Base-by-base conservation (phyloP, 352 stramenopile species). In the Globisporangium lucens region DNA sequence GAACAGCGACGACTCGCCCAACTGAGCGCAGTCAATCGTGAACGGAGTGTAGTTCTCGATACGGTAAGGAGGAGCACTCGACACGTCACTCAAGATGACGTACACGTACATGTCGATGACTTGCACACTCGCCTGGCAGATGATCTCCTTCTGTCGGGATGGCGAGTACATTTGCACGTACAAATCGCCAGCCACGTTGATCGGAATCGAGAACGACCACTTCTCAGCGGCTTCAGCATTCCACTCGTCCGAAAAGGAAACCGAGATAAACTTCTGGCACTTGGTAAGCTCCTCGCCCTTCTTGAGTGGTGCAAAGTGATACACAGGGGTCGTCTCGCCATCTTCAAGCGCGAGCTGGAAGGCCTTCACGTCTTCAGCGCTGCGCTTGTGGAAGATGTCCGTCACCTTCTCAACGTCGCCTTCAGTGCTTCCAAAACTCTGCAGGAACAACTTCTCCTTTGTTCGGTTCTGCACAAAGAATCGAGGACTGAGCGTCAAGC, bases 81-180 rank as follows among this genome's bases (percentile, higher is more conserved):
- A 96, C 12, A 90, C 83, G 67, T 96, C 88, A 27, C 76, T 94
- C 56, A 96, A 67, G 59, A 94, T 87, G 13, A 96, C 86, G 67
- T 94, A 96, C 20, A 96, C 80, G 62, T 96, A 93, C 82, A 92
- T 92, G 43, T 93, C 88, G n/a, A 96, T 82, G 29, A 96, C 82
- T 63, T 96, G 88, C 22, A 96, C 84, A 59, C 86, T 94, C 43
- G 83, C 88, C 61, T 94, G 77, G 55, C 87, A 94, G 57, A 96
- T 94, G 47, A 94, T 77, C 51, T 83, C 76, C 38, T 85, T 85
- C 68, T 96, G 75, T 41, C 85, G 82, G 13, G 76, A 77, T 22
- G 85, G 83, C 17, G 83, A 93, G 65, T 94, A 92, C 41, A 94
- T 80, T 47, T 94, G 88, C 20, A 96, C 67, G 67, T 91, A 94